phyloP scores from a whole-genome alignment of 2,329 filamentous ascomycete species.

The Neofusicoccum sp. region DNA sequence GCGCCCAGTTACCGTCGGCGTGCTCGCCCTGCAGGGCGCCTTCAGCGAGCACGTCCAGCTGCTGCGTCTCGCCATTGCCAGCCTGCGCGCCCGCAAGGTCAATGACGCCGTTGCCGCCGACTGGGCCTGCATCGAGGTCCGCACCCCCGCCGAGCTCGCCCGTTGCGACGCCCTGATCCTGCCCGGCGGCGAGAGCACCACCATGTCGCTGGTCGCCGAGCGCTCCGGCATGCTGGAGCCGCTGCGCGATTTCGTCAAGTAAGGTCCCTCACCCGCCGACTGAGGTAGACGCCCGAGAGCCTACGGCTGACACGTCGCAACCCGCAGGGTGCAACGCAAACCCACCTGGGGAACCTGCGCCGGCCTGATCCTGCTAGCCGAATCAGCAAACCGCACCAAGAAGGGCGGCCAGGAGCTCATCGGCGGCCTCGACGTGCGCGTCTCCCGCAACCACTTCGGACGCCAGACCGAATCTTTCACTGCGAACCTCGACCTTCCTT shows the following conservation, averaged over 20 bases:
- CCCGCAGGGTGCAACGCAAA: constrained; percentile 64
- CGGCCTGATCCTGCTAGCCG: constrained; percentile 84
- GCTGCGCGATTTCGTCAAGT: constrained; percentile 88
- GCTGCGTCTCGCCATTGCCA: constrained; percentile 65
- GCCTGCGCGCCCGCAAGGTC: constrained; percentile 36
- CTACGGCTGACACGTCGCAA: constrained; percentile 17
- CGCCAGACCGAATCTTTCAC: constrained; percentile 91
- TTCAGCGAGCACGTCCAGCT: constrained; percentile 85
- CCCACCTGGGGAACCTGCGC: constrained; percentile 97
- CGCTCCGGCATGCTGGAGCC: constrained; percentile 80
- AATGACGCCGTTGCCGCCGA: constrained; percentile 25
- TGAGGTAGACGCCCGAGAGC: neutral
- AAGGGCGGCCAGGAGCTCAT: constrained; percentile 90
- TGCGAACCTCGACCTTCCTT: constrained; percentile 68
- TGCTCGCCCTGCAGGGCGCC: constrained; percentile 82
- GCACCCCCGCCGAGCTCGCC: constrained; percentile 68
- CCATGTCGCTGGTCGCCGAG: constrained; percentile 83
- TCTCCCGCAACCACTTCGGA: constrained; percentile 93
- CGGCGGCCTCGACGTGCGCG: constrained; percentile 83
- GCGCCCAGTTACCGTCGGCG: constrained; percentile 53
- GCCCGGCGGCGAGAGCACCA: constrained; percentile 91
- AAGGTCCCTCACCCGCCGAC: constrained; percentile 33
- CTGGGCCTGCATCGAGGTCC: constrained; percentile 74
- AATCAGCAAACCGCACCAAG: constrained; percentile 84
- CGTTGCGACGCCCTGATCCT: constrained; percentile 81